Base-by-base conservation (phyloP, 2,329 filamentous ascomycete genomes). In the Aquanectria penicillioides region DNA sequence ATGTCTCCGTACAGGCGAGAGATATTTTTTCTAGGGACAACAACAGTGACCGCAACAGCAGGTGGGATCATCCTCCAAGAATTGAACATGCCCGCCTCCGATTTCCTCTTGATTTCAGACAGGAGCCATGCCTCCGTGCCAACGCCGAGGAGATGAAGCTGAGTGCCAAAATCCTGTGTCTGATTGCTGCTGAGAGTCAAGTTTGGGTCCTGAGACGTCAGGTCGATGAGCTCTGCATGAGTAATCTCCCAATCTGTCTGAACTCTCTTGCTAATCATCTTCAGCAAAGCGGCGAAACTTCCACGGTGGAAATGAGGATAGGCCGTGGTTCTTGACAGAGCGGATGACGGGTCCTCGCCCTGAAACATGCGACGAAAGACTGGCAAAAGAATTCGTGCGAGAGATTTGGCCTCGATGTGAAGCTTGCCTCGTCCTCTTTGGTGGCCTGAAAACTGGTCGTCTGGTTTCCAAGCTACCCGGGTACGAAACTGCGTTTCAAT, bases 331-430 rank as follows among this genome's bases (percentile, higher is more conserved):
- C 59, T 62, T 10, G 41, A 28, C 34, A 40, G 62, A 20, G 59
- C 59, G 36, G 63, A 43, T 1, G 31, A 33, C 3, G 72, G 51
- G 40, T 78, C 74, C 62, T 83, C 81, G 18, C 70, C 43, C 17
- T 69, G 48, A 41, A 85, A 83, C 75, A 85, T 81, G 7, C 75
- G 65, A 11, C 74, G 62, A 63, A 83, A 84, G 2, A 82, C 62
- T 4, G 72, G 56, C 48, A 79, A 77, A 2, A 84, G 59, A 9
- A 80, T 59, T 3, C 61, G 61, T 2, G 75, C 75, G 1, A 86
- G 70, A 8, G 75, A 69, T 3, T 73, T 61, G 0, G 75, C 65
- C 1, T 79, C 75, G 12, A 82, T 71, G 20, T 64, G 61, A 4
- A 79, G 48, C 25, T 63, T 64, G 15, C 63, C 60, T 37, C 68